A percentile compares a stretch with the other conserved stretches of the same genome.
These are phyloP conservation scores for Durotheca rogersii DNA, from an alignment of 495 filamentous ascomycete species.

Conservation along the genomic window DNA sequence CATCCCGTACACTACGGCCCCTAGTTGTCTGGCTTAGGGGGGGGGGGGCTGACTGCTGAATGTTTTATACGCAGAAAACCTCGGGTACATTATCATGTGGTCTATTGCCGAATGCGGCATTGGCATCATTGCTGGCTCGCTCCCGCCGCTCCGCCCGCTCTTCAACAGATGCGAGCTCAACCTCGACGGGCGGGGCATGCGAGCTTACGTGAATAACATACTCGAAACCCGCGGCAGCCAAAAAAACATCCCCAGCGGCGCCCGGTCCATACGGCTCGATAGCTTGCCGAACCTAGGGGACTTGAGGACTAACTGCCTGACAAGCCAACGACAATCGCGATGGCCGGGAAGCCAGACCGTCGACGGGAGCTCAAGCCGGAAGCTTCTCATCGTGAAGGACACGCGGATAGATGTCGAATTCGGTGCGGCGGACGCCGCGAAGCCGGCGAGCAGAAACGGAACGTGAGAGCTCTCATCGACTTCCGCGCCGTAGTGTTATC, in stretches of 20 bases:
- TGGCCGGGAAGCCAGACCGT: background rate
- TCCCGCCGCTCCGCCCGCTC: slow-evolving; percentile 20
- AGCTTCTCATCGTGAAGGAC: slow-evolving; percentile 20
- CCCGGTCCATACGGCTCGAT: background rate
- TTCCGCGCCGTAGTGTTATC: too few species aligned
- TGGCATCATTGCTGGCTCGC: slow-evolving; percentile 27
- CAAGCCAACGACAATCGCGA: background rate
- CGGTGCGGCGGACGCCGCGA: background rate
- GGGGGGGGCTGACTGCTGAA: too few species aligned
- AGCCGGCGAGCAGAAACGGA: background rate
- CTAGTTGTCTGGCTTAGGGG: too few species aligned
- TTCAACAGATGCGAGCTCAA: slow-evolving; percentile 8
- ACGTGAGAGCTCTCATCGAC: background rate
- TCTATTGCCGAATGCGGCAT: slow-evolving; percentile 27
- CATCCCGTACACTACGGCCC: too few species aligned
- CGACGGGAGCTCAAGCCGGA: slow-evolving; percentile 5
- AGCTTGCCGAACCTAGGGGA: background rate
- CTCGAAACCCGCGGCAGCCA: background rate
- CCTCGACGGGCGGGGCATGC: background rate
- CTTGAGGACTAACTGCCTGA: slow-evolving; percentile 8
- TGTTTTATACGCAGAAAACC: slow-evolving; percentile 3
- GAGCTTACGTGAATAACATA: background rate
- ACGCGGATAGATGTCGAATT: slow-evolving; percentile 22
- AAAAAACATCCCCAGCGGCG: background rate
- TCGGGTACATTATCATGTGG: slow-evolving; percentile 14